These are phyloP conservation scores for Apostasia shenzhenica DNA, from an alignment of 106 monocot genomes.

Conservation along the genomic window DNA sequence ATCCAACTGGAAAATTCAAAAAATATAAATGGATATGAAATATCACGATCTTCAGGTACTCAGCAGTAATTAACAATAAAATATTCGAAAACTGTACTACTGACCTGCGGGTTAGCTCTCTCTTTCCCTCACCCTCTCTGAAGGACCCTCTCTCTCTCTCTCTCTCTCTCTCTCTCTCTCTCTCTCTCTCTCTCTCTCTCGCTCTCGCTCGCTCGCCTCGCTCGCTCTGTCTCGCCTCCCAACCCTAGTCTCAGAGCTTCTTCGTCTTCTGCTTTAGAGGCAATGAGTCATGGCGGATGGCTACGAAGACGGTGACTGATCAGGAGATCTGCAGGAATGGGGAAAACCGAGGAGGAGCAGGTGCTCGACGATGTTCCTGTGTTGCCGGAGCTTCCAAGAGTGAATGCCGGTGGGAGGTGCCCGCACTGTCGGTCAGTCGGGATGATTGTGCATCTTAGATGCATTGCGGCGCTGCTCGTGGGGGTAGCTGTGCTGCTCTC, in stretches of 20 bases:
- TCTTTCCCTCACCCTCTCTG: slow-evolving; percentile 5
- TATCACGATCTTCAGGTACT: neutral
- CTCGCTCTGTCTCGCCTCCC: neutral
- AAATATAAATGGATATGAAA: slow-evolving; percentile 1
- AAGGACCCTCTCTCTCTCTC: neutral
- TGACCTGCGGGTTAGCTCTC: slow-evolving; percentile 5
- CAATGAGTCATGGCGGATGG: slow-evolving; percentile 4
- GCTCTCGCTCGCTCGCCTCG: neutral
- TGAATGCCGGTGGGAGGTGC: slow-evolving; percentile 9
- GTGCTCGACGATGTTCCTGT: neutral
- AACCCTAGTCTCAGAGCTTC: slow-evolving; percentile 6
- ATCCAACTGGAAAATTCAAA: neutral
- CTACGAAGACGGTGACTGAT: slow-evolving; percentile 3
- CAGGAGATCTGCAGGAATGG: slow-evolving; percentile 23
- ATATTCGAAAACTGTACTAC: neutral
- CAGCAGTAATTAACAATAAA: neutral
- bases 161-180: slow-evolving; percentile 1
- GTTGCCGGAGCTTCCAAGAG: slow-evolving; percentile 5
- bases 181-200: neutral
- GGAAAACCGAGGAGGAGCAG: slow-evolving; percentile 46
- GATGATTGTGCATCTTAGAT: slow-evolving; percentile 23
- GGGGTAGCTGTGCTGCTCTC: slow-evolving; percentile 55
- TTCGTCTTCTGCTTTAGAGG: neutral
- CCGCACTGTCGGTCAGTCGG: slow-evolving; percentile 35
- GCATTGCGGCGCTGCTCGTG: slow-evolving; percentile 34